A percentile compares a stretch with the other conserved stretches of the same genome.
Evolutionary conservation across 2,329 filamentous ascomycete species (phyloP).

Genomic region (Aspergillus ochraceoroseus): DNA sequence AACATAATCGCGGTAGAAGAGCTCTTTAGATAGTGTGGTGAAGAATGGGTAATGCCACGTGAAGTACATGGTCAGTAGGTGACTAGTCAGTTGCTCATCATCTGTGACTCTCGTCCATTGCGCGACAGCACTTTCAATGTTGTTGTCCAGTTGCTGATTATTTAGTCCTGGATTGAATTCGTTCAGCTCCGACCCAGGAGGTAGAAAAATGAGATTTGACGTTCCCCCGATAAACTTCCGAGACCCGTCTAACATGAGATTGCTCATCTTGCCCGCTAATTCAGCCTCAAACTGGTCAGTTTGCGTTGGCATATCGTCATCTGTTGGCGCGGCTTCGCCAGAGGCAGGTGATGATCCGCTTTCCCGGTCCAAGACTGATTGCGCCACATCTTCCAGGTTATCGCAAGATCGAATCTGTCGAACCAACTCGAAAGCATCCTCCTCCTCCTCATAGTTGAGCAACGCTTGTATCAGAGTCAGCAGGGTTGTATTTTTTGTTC

Average conservation of each 20-base stretch:
- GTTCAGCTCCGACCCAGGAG: conserved; percentile 47
- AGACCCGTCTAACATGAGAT: conserved; percentile 78
- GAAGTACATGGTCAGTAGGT: conserved; percentile 96
- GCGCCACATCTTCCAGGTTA: conserved; percentile 60
- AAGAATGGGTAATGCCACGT: conserved; percentile 98
- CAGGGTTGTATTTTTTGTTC: conserved; percentile 79
- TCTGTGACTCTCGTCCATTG: conserved; percentile 85
- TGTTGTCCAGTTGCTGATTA: conserved; percentile 45
- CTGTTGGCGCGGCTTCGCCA: conserved; percentile 28
- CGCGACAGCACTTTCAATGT: conserved; percentile 64
- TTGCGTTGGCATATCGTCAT: conserved; percentile 41
- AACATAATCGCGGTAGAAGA: conserved; percentile 83
- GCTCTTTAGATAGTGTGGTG: conserved; percentile 75
- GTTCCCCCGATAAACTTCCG: conserved; percentile 91
- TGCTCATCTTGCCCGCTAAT: conserved; percentile 86
- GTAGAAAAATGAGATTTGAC: conserved; percentile 82
- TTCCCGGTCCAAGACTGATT: conserved; percentile 53
- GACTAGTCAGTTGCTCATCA: conserved; percentile 71
- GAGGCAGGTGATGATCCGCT: conserved; percentile 44
- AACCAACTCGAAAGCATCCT: conserved; percentile 77
- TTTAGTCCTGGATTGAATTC: conserved; percentile 38
- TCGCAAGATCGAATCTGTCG: conserved; percentile 83
- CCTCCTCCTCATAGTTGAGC: conserved; percentile 82
- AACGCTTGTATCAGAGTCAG: conserved; percentile 92
- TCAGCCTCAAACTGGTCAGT: conserved; percentile 63